Evolutionary conservation across 345 rosid species (phyloP).

Genomic region (Heritiera fomes): DNA sequence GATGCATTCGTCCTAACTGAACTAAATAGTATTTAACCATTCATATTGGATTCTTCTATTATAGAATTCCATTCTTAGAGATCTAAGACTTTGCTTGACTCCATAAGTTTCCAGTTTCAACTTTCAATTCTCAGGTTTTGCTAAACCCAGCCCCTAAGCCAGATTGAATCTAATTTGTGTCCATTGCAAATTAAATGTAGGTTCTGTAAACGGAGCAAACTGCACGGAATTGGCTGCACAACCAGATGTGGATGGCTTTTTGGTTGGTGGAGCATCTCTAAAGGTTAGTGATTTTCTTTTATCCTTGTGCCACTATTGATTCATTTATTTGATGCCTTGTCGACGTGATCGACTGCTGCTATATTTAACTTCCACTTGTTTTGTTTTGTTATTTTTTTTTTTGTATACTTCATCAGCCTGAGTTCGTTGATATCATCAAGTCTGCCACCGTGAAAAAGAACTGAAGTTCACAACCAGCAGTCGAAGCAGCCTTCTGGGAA

Average conservation of each 20-base stretch:
- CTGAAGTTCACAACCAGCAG: conserved; percentile 24
- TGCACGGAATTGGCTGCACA: conserved; percentile 64
- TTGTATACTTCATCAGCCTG: conserved; percentile 42
- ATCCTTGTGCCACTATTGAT: neutral
- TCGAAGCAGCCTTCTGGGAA: neutral
- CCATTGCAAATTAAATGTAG: conserved; percentile 23
- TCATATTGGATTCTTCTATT: neutral
- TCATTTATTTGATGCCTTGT: neutral
- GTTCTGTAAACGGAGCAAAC: conserved; percentile 69
- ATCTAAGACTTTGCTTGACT: neutral
- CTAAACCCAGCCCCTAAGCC: neutral
- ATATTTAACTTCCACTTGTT: neutral
- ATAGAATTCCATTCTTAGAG: neutral
- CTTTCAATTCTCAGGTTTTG: neutral
- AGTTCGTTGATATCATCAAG: conserved; percentile 65
- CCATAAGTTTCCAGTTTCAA: neutral
- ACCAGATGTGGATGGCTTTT: conserved; percentile 72
- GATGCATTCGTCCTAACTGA: neutral
- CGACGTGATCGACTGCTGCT: neutral
- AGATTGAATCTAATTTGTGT: neutral
- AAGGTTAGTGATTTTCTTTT: conserved; percentile 39
- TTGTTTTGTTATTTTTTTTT: neutral
- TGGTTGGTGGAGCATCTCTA: conserved; percentile 81
- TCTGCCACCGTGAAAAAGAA: conserved; percentile 58
- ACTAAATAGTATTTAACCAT: neutral